A percentile compares a stretch with the other conserved stretches of the same genome.
Conservation (phyloP, 805 yeast genomes). For the Lipomyces oligophaga region DNA sequence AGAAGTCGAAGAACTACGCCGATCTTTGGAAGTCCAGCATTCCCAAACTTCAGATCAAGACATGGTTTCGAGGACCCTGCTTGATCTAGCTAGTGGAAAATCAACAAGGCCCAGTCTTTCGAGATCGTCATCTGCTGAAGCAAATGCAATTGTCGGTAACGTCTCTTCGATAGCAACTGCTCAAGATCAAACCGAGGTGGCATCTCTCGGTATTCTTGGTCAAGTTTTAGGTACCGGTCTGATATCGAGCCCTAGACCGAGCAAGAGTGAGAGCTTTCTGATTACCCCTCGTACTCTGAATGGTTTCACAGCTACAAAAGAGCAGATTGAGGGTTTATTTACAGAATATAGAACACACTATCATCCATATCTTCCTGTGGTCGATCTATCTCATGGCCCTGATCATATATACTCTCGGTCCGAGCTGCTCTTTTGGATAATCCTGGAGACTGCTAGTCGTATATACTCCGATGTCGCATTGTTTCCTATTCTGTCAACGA, state of each 20-base stretch:
- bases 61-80: slow-evolving; percentile 23
- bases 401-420: slow-evolving; percentile 74
- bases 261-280: not conserved
- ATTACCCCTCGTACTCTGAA: slow-evolving; percentile 64
- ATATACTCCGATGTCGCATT: slow-evolving; percentile 44
- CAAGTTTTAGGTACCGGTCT: too few relatives aligned
- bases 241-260: not conserved
- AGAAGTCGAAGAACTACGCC: slow-evolving; percentile 67
- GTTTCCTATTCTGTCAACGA: slow-evolving; percentile 13
- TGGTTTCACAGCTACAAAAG: slow-evolving; percentile 56
- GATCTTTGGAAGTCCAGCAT: slow-evolving; percentile 41
- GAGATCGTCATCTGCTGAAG: not conserved
- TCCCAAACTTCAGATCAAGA: slow-evolving; percentile 25
- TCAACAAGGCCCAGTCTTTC: slow-evolving; percentile 1
- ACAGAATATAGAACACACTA: slow-evolving; percentile 69
- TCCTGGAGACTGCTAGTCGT: slow-evolving; percentile 78
- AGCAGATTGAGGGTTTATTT: slow-evolving; percentile 59
- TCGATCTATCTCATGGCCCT: slow-evolving; percentile 76
- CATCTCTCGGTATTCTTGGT: too few relatives aligned
- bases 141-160: not conserved
- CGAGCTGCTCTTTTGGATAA: slow-evolving; percentile 91
- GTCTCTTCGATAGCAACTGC: not conserved
- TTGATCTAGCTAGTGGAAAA: slow-evolving; percentile 26
- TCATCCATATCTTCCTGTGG: slow-evolving; percentile 83
- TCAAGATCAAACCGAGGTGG: not conserved